Evolutionary conservation across 371 early-diverging fungal species (phyloP), one percentile per base, ranked within the genome.

Genomic region (Phascolomyces articulosus): DNA sequence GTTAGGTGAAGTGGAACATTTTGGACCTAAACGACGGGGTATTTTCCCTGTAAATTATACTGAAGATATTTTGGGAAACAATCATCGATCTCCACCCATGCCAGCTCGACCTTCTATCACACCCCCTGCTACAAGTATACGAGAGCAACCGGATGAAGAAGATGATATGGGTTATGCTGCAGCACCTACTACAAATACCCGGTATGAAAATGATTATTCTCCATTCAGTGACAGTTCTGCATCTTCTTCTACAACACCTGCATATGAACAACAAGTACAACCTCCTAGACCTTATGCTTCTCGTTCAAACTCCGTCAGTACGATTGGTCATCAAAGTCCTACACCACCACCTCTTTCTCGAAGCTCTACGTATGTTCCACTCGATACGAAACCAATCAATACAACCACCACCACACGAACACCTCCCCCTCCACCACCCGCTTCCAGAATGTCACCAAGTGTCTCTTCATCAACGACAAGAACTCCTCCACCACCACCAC

Each of bases 41-140:
- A 86, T 95, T 69, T 94, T 95, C 72, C 95, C 95, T n/a, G 85
- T 86, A n/a, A 91, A 92, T 63, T 93, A 93, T 60, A 89, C 88
- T 4, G 90, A 90, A 53, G 67, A 64, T 8, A 41, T 67, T 24
- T 31, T 56, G 2, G 31, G 23, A 13, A 47, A 31, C 34, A 44
- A 44, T n/a, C 11, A 24, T 10, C 47, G 44, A 4, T 51, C 60
- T 27, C 60, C 64, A 8, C 61, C 62, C 23, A 48, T 60, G 26
- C 67, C 71, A 10, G 57, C 67, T 23, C 54, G 71, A 15, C 70
- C 70, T 18, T 26, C 27, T 2, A 54, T 51, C n/a, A n/a, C n/a
- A 24, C 44, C 44, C 44, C 44, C 44, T n/a, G 51, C 51, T 23
- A n/a, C 60, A 6, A 24, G 62, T 3, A 64, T 68, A 13, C 60